Evolutionary conservation across 257 asterid genomes (phyloP), one percentile per base, ranked within the genome.

Genomic region (Dorcoceras hygrometricum): DNA sequence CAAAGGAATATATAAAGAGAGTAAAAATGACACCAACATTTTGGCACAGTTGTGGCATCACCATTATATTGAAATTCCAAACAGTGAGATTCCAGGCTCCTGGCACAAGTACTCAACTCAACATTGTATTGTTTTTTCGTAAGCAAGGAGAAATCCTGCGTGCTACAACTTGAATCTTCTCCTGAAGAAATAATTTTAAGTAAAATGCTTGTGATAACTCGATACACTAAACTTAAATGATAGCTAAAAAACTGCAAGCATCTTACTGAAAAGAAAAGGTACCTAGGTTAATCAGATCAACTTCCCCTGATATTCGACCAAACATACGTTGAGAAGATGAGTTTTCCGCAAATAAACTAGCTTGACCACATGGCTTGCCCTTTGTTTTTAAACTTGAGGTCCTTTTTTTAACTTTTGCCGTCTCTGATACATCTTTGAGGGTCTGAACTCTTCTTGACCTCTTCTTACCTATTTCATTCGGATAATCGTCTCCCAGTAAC

Each of bases 221-320:
- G 63, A 29, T 29, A 20, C 67, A 54, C 2, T 61, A 43, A 43
- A 12, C 51, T 74, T 31, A 64, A 48, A 39, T 57, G 66, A 25
- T 36, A 51, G 66, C 67, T 53, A 20, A 62, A 26, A 55, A 57
- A 67, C 67, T 58, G 64, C 31, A 58, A 65, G 65, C 57, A 53
- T 66, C 59, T 19, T 27, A 63, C 43, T 65, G 55, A 59, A 62
- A 57, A 65, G 56, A 75, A 57, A 67, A 29, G 50, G 12, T 83
- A 89, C 96, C 95, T 84, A 76, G 78, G 74, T 68, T 55, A 67
- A 74, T 77, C 68, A 53, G 66, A 69, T 71, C 70, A 61, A 64
- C 83, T 72, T 80, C 78, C 58, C 67, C 76, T 61, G 80, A 65
- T 56, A 67, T 70, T 65, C 74, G 74, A 53, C 51, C 71, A 66